Evolutionary conservation across 2,329 filamentous ascomycete genomes (phyloP).

Genomic region (Microdochium bolleyi): DNA sequence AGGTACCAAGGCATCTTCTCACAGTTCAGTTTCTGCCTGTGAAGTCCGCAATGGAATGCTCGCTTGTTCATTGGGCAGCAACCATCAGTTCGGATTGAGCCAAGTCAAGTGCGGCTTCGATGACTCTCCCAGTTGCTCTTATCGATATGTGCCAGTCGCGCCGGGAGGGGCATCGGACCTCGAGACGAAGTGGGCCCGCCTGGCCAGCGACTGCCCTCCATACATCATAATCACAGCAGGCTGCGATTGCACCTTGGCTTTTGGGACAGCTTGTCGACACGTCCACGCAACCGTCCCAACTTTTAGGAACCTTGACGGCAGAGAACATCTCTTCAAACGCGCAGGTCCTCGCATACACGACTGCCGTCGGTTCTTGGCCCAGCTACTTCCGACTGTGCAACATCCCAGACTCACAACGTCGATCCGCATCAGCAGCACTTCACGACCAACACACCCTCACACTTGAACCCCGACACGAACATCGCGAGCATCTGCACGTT

Average conservation of each 20-base stretch:
- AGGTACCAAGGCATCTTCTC: no score
- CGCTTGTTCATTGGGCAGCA: background rate
- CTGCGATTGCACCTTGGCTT: no score
- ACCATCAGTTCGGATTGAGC: no score
- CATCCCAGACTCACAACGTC: background rate
- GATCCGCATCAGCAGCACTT: background rate
- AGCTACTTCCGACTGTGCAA: background rate
- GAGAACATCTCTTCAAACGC: no score
- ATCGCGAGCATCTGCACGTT: conserved; percentile 7
- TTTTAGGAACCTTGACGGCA: no score
- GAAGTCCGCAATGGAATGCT: background rate
- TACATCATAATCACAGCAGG: no score
- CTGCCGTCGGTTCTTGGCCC: background rate
- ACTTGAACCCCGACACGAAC: background rate
- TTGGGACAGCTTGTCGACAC: no score
- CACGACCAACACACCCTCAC: background rate
- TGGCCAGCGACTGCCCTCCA: no score
- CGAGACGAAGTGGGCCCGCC: no score
- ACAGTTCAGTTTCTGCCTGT: no score
- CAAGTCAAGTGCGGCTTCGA: no score
- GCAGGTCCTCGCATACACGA: background rate
- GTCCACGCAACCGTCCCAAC: no score
- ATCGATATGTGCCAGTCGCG: background rate
- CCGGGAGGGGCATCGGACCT: background rate
- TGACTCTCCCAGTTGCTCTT: background rate